Base-by-base conservation (phyloP, 2,329 filamentous ascomycete species). In the Botrytis fragariae region DNA sequence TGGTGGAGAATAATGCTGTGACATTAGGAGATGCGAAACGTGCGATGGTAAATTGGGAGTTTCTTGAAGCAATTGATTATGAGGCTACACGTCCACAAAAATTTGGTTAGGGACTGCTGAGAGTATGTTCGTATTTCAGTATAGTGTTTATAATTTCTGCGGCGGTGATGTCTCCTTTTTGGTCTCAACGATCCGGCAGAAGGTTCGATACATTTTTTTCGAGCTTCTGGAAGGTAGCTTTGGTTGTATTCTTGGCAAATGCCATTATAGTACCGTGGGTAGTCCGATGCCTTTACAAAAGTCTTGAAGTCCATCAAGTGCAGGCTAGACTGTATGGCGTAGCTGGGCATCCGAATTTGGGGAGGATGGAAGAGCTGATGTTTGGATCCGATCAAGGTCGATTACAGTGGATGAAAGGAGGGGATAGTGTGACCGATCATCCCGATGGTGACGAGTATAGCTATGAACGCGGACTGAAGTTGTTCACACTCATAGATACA, bases 401-500 rank as follows among this genome's bases (percentile, higher is more conserved):
- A 2, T 71, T 81, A 12, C 78, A 71, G 18, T 81, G 80, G 72
- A 22, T 60, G 39, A 32, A 42, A 69, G 39, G 75, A 78, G 57
- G n/a, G 45, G 10, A 25, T 72, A 32, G 35, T 29, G 18, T n/a
- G 4, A 6, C 54, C 12, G 51, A 42, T 45, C n/a, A 32, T n/a
- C 48, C 25, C 25, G 35, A 44, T 29, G 29, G n/a, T 29, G 68
- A 39, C 9, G 65, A 69, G 8, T 29, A 57, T n/a, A 35, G 29
- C 25, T 12, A 57, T 16, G 48, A 45, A 10, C n/a, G 32, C 3
- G 48, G 25, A 61, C 29, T 57, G 14, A 60, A 35, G 22, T 59
- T 80, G 4, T 82, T 82, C 74, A 82, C 80, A 0, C 74, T 82
- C 4, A 77, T 82, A 2, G 80, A 82, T 68, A 81, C 80, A 20